These are phyloP conservation scores for Oldenlandia corymbosa DNA, from an alignment of 257 asterid species.

Conservation along the genomic window DNA sequence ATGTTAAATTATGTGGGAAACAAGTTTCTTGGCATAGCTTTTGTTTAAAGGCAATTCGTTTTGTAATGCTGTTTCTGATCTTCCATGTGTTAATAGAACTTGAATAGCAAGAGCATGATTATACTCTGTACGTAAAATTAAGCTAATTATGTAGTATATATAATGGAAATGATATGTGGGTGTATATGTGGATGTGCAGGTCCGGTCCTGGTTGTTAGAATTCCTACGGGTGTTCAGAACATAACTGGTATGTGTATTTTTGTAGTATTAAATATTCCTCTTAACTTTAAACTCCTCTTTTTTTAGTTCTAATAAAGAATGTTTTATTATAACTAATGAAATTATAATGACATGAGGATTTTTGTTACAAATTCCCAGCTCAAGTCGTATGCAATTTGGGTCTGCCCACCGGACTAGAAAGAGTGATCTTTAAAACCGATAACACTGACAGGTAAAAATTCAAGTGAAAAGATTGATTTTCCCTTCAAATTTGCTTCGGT, in stretches of 20 bases:
- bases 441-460: slow-evolving; percentile 17
- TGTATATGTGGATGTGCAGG: slow-evolving; percentile 44
- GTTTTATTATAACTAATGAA: background rate
- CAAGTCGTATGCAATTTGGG: slow-evolving; percentile 65
- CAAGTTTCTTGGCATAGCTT: too few species aligned
- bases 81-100: too few species aligned
- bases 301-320: background rate
- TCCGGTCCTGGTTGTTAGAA: slow-evolving; percentile 70
- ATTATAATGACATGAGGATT: background rate
- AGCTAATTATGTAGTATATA: background rate
- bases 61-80: too few species aligned
- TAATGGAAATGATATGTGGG: background rate
- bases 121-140: background rate
- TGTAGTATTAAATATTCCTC: background rate
- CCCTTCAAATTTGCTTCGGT: background rate
- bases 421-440: slow-evolving; percentile 35
- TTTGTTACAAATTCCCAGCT: slow-evolving; percentile 42
- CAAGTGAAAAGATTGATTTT: background rate
- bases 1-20: too few species aligned
- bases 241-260: slow-evolving; percentile 54
- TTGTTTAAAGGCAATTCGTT: too few species aligned
- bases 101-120: too few species aligned
- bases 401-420: slow-evolving; percentile 64
- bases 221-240: slow-evolving; percentile 71
- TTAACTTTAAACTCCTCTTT: background rate